Conservation (phyloP, 129 eudicot genomes). For the Gnaphalium uliginosum region DNA sequence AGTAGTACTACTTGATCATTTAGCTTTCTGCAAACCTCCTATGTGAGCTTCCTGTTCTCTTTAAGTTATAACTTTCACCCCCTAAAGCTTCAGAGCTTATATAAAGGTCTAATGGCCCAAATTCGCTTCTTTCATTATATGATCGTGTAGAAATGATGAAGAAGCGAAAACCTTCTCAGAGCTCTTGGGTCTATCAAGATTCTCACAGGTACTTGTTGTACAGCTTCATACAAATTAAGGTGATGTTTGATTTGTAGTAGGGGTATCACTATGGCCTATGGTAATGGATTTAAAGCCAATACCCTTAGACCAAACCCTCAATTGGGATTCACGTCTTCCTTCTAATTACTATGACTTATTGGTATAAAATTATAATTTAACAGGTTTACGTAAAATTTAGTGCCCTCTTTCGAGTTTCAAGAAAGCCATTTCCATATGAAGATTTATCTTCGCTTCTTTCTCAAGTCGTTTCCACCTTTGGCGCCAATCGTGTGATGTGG, state of each 20-base stretch:
- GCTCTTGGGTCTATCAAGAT: slow-evolving; percentile 61
- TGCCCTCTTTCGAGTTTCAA: slow-evolving; percentile 77
- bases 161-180: slow-evolving; percentile 51
- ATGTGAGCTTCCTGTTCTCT: slow-evolving; percentile 36
- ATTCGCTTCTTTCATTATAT: not conserved
- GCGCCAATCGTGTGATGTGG: slow-evolving; percentile 92
- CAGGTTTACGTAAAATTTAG: slow-evolving; percentile 83
- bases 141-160: slow-evolving; percentile 50
- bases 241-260: not conserved
- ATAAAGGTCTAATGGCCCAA: not conserved
- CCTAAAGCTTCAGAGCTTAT: too few relatives aligned
- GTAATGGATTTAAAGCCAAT: not conserved
- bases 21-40: slow-evolving; percentile 92
- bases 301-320: not conserved
- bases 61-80: not conserved
- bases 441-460: slow-evolving; percentile 58
- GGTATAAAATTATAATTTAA: not conserved
- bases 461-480: slow-evolving; percentile 63
- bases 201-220: slow-evolving; percentile 56
- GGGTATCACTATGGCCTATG: not conserved
- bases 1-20: slow-evolving; percentile 69
- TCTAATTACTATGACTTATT: not conserved
- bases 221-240: not conserved
- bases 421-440: slow-evolving; percentile 64
- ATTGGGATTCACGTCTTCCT: not conserved